phyloP scores from a whole-genome alignment of 305 asterid genomes.

The Fraxinus sp. region DNA sequence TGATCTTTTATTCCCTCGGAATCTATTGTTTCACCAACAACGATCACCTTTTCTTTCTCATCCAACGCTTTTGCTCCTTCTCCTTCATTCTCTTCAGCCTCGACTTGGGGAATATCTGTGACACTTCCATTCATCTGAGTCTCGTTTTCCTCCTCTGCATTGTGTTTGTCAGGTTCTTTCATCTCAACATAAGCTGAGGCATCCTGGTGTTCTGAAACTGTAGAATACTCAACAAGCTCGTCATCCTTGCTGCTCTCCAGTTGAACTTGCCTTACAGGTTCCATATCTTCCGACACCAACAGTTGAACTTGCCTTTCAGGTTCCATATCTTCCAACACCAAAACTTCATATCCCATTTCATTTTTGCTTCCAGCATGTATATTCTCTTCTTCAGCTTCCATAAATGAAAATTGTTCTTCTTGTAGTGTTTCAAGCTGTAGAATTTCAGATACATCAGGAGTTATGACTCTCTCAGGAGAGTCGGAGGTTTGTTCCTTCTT shows the following conservation, averaged over 20 bases:
- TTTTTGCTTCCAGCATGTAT: conserved; percentile 15
- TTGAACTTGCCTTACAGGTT: conserved; percentile 21
- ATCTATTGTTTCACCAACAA: neutral
- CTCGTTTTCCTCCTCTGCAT: neutral
- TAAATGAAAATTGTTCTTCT: conserved; percentile 30
- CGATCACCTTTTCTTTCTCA: conserved; percentile 17
- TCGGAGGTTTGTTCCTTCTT: conserved; percentile 1
- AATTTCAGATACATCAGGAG: conserved; percentile 1
- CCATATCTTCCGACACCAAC: conserved; percentile 24
- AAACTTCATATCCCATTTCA: conserved; percentile 24
- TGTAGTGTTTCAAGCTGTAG: conserved; percentile 28
- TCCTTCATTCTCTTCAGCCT: conserved; percentile 25
- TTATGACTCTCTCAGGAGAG: conserved; percentile 8
- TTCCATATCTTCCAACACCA: conserved; percentile 26
- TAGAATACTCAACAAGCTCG: conserved; percentile 26
- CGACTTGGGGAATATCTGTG: conserved; percentile 12
- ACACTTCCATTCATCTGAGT: neutral
- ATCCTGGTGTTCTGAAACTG: conserved; percentile 25
- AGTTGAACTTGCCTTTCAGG: conserved; percentile 21
- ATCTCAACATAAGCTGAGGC: conserved; percentile 7
- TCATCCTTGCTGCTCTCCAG: conserved; percentile 30
- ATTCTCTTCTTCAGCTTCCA: conserved; percentile 35
- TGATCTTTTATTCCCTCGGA: neutral
- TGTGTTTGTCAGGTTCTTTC: conserved; percentile 11
- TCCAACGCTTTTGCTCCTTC: conserved; percentile 15